Base-by-base conservation (phyloP, 2,329 filamentous ascomycete genomes). In the Tolypocladium guangdongense region DNA sequence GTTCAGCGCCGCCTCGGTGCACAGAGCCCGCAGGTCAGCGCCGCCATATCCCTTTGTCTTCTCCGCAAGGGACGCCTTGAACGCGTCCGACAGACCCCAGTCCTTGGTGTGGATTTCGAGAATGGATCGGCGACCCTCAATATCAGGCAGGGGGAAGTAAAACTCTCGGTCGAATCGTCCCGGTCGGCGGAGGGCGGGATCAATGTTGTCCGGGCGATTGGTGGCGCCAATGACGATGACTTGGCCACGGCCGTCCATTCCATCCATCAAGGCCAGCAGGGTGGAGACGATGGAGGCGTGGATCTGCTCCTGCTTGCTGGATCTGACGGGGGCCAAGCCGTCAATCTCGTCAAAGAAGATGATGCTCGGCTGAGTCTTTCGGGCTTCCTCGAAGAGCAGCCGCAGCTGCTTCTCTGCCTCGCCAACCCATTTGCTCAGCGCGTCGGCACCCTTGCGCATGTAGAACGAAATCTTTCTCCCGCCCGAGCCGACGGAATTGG, bases 311-410 rank as follows among this genome's bases (percentile, higher is more conserved):
- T 97, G 92, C 69, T 97, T 97, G 71, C 92, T 96, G 14, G 93
- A 97, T 62, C 93, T 82, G 36, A 97, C 93, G 51, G 93, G 95
- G 3, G 93, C 93, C 58, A 99, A 78, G 53, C 93, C 93, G 71
- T 99, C 93, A 60, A 99, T 99, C 69, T 99, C 93, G 67, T 99
- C 93, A 62, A 99, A 97, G 75, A 99, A 99, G 68, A 99, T 99
- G 70, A 99, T 99, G 68, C 92, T 97, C 0, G 93, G 93, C 64
- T 99, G 93, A 1, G 87, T 97, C 68, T 90, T 93, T 57, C 92
- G 82, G 18, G 93, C 93, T 70, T 99, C 93, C 63, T 97, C 93
- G 59, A 99, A 99, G 6, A 99, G 78, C 54, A 97, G 74, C 47
- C 93, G 85, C 52, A 99, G 81, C 67, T 99, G 93, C 70, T 92